Evolutionary conservation across 768 basidiomycete genomes (phyloP).

Genomic region (Saitozyma podzolica): DNA sequence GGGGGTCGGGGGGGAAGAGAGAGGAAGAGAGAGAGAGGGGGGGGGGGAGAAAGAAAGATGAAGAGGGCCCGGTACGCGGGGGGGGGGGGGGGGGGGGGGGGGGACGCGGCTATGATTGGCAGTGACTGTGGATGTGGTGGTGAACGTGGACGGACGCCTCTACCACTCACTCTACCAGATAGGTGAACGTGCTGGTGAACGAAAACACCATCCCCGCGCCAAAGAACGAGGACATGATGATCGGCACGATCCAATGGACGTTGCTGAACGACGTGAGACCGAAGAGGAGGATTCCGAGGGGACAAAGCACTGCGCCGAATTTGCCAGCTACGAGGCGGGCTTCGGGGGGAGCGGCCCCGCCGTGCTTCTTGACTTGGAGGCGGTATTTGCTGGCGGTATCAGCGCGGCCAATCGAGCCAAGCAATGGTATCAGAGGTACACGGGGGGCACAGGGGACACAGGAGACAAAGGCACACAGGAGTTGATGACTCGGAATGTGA

Average conservation of each 20-base stretch:
- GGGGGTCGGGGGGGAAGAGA: too few species aligned
- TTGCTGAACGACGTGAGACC: slow-evolving; percentile 60
- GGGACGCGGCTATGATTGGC: too few species aligned
- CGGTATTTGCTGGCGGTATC: slow-evolving; percentile 16
- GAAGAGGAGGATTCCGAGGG: slow-evolving; percentile 62
- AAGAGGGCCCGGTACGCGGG: too few species aligned
- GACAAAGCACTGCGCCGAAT: slow-evolving; percentile 67
- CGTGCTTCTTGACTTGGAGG: slow-evolving; percentile 21
- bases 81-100: too few species aligned
- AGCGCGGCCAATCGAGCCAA: neutral
- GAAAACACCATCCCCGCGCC: slow-evolving; percentile 62
- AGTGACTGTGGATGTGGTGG: too few species aligned
- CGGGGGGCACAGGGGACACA: too few species aligned
- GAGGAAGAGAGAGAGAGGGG: too few species aligned
- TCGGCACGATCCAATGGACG: slow-evolving; percentile 59
- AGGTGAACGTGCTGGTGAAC: slow-evolving; percentile 60
- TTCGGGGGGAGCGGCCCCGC: slow-evolving; percentile 63
- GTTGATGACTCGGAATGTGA: too few species aligned
- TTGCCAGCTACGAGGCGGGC: slow-evolving; percentile 66
- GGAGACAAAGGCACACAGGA: too few species aligned
- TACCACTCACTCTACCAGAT: slow-evolving; percentile 42
- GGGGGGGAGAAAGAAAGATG: too few species aligned
- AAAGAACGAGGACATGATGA: slow-evolving; percentile 58
- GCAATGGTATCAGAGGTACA: too few species aligned
- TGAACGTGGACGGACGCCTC: neutral